Conservation (phyloP, 2,329 filamentous ascomycete species). For the Penicillium sp. region DNA sequence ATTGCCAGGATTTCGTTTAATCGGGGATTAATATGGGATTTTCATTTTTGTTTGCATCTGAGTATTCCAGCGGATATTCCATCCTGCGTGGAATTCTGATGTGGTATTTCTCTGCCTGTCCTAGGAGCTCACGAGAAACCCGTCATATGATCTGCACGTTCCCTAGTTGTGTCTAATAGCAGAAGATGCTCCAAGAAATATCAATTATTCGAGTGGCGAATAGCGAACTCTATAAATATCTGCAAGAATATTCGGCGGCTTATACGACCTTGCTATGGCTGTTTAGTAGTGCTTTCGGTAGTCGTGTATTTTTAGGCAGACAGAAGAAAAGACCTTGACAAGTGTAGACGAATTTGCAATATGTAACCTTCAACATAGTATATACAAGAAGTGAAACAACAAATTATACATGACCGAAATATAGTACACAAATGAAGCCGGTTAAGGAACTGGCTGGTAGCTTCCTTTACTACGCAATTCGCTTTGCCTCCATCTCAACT, state of each 20-base stretch:
- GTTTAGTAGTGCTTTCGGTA: neutral
- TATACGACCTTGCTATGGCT: neutral
- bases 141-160: neutral
- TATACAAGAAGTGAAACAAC: neutral
- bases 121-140: too few species aligned
- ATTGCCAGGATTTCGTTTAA: neutral
- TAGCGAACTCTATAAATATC: neutral
- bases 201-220: neutral
- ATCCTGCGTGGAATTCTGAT: neutral
- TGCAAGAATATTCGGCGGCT: too few species aligned
- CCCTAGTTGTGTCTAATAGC: too few species aligned
- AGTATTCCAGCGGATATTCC: neutral
- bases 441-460: constrained; percentile 13
- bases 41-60: neutral
- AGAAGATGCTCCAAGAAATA: neutral
- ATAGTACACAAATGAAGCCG: neutral
- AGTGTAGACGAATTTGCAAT: too few species aligned
- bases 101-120: too few species aligned
- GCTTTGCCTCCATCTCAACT: constrained; percentile 14
- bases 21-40: too few species aligned
- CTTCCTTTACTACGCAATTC: constrained; percentile 10
- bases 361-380: neutral
- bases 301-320: too few species aligned
- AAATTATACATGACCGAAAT: neutral
- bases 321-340: too few species aligned